Conservation (phyloP, 352 stramenopile species). For the Phytophthora fragariae region DNA sequence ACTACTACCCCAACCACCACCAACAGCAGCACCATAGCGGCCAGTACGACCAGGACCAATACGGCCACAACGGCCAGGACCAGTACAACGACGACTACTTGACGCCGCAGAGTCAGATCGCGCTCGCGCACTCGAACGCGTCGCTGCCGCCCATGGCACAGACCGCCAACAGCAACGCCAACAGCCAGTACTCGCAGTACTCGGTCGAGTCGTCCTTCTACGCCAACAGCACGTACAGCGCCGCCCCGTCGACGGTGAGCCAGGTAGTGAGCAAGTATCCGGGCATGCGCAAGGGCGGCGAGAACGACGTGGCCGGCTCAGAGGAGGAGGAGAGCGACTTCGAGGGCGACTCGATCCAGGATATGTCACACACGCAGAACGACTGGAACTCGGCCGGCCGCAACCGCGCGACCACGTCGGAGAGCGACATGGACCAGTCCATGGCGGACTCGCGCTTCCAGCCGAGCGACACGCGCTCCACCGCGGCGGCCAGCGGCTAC, state of each 20-base stretch:
- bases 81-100: constrained; percentile 70
- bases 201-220: constrained; percentile 39
- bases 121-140: constrained; percentile 45
- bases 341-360: constrained; percentile 48
- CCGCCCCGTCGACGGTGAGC: constrained; percentile 19
- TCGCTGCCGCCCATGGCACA: constrained; percentile 49
- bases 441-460: constrained; percentile 27
- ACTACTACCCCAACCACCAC: constrained; percentile 27
- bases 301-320: constrained; percentile 44
- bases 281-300: constrained; percentile 22
- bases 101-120: constrained; percentile 71
- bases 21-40: constrained; percentile 8
- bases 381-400: constrained; percentile 38
- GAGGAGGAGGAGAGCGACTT: constrained; percentile 51
- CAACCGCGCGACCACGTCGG: constrained; percentile 12
- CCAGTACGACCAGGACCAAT: constrained; percentile 40
- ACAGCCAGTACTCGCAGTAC: constrained; percentile 43
- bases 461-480: constrained; percentile 29
- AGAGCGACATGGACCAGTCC: constrained; percentile 23
- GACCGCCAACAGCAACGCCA: constrained; percentile 22
- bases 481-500: constrained; percentile 31
- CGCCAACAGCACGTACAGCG: constrained; percentile 32
- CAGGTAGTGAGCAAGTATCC: constrained; percentile 40
- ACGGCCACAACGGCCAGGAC: constrained; percentile 28
- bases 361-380: constrained; percentile 47